Evolutionary conservation across 78 protist genomes (phyloP).

Genomic region (Planoprotostelium fungivorum): DNA sequence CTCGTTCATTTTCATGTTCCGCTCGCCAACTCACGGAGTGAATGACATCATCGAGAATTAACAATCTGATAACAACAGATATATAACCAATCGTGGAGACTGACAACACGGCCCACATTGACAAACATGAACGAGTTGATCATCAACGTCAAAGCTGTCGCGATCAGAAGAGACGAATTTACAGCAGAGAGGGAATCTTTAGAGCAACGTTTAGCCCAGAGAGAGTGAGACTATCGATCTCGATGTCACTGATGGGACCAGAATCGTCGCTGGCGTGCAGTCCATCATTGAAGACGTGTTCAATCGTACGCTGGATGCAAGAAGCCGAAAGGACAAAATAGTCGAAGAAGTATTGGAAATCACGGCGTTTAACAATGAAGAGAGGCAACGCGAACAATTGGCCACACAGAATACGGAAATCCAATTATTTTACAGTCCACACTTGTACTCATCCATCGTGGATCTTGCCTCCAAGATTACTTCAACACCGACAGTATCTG

Average conservation of each 20-base stretch:
- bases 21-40: not conserved
- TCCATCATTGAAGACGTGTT: not conserved
- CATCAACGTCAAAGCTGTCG: not conserved
- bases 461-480: not conserved
- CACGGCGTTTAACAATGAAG: not conserved
- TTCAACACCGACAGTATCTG: not conserved
- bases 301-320: not conserved
- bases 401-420: not conserved
- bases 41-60: not conserved
- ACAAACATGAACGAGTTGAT: not conserved
- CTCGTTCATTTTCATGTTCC: not conserved
- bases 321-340: not conserved
- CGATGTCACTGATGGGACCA: too few relatives aligned
- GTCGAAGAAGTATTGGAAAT: not conserved
- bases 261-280: not conserved
- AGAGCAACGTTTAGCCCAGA: not conserved
- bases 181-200: not conserved
- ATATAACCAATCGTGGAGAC: not conserved
- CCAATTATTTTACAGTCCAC: not conserved
- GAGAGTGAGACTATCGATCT: not conserved
- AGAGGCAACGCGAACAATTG: not conserved
- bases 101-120: not conserved
- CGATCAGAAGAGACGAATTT: not conserved
- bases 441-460: not conserved
- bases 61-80: not conserved